Evolutionary conservation across 1,139 yeast genomes (phyloP), one percentile per base, ranked within the genome.

Genomic region (Scheffersomyces illinoinensis): DNA sequence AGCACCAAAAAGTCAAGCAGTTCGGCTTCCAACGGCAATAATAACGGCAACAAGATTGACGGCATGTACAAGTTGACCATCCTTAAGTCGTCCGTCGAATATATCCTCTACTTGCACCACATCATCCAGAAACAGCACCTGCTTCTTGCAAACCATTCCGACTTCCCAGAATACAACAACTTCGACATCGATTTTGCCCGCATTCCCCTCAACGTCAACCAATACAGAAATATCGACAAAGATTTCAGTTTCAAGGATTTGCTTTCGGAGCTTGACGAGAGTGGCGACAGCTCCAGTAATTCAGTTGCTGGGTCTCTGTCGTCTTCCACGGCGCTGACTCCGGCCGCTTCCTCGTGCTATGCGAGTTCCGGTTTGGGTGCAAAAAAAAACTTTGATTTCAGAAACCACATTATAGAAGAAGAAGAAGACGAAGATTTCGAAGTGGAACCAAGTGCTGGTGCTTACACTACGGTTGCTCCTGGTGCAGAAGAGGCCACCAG

Each of bases 61-160:
- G 90, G 91, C 10, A 88, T 91, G 86, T 92, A 91, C 75, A 91
- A 91, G 72, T 81, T 91, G 61, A 91, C 93, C 17, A 90, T 91
- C 39, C 75, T 91, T 54, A 92, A 90, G 71, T 89, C 92, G 21
- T 87, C 95, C 0, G 97, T 91, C 33, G 93, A 90, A 66, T 90
- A 91, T 69, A 87, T 91, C 61, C 79, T 86, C 61, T 89, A 89
- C 68, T 77, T 91, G 55, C 93, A 90, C 68, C 80, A 82, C 58
- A 81, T 86, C 12, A 79, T 87, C 51, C 78, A 79, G 59, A 73
- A 82, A 59, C 87, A 84, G 66, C 76, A 76, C 59, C 68, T 73
- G 59, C 68, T 83, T 64, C 67, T 79, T 59, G 55, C 68, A 58
- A 47, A 56, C 17, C 33, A 21, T 56, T 66, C 59, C 64, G 57